A percentile compares a stretch with the other conserved stretches of the same genome.
Evolutionary conservation across 306 rosid genomes (phyloP).

Genomic region (Canavalia ensiformis): DNA sequence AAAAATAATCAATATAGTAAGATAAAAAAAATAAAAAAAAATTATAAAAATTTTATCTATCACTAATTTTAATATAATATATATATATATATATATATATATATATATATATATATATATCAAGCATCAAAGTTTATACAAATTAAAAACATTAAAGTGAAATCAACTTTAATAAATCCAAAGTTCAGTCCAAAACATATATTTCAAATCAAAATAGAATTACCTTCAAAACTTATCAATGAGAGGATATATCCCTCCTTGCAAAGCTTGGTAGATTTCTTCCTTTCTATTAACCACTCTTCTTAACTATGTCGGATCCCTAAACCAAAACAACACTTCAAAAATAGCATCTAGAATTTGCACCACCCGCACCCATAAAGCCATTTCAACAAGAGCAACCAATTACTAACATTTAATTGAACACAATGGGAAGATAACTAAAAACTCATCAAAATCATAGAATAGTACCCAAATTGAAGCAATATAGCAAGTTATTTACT

Average conservation of each 20-base stretch:
- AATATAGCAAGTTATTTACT: neutral
- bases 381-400: neutral
- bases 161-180: no score
- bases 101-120: no score
- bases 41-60: no score
- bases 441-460: slow-evolving; percentile 12
- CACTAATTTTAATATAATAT: no score
- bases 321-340: slow-evolving; percentile 84
- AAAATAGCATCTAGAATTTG: slow-evolving; percentile 29
- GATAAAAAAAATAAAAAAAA: no score
- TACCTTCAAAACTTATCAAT: no score
- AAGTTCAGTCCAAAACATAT: no score
- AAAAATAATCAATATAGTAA: no score
- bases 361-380: slow-evolving; percentile 39
- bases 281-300: slow-evolving; percentile 75
- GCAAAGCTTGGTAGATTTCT: slow-evolving; percentile 74
- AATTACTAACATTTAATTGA: slow-evolving; percentile 1
- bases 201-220: no score
- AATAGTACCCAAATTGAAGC: slow-evolving; percentile 14
- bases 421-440: neutral
- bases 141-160: no score
- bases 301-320: slow-evolving; percentile 69
- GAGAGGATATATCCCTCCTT: slow-evolving; percentile 60
- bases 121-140: no score
- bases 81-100: no score